Conservation (phyloP, 2,329 filamentous ascomycete genomes). For the Rachicladosporium sp. region DNA sequence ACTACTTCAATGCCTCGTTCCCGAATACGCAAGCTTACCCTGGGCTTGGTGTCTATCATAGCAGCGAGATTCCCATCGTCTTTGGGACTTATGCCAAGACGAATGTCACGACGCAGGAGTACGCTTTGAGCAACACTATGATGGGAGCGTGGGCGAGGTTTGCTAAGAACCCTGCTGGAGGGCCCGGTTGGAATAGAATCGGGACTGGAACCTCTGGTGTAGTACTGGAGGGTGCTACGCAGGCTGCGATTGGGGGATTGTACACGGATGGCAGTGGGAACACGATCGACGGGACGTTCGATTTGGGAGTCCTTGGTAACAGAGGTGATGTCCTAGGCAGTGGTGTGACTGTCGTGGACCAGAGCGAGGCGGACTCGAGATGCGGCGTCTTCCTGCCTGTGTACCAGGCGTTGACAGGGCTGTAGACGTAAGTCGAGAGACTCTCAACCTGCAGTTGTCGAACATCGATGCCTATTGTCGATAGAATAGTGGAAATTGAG, state of each 20-base stretch:
- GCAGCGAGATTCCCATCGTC: constrained; percentile 18
- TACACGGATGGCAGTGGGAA: neutral
- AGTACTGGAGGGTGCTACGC: neutral
- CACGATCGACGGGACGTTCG: neutral
- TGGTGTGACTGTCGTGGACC: neutral
- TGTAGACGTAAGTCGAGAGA: too few relatives aligned
- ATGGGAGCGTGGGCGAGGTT: constrained; percentile 12
- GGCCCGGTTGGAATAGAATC: constrained; percentile 15
- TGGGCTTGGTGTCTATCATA: constrained; percentile 21
- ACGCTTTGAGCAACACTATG: constrained; percentile 12
- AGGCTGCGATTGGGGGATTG: neutral
- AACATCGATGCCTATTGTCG: too few relatives aligned
- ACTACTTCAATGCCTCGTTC: constrained; percentile 19
- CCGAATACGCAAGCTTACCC: constrained; percentile 14
- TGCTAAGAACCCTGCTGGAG: constrained; percentile 10
- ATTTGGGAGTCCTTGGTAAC: neutral
- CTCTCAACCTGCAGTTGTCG: too few relatives aligned
- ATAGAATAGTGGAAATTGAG: too few relatives aligned
- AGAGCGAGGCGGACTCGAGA: neutral
- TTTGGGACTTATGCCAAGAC: constrained; percentile 12
- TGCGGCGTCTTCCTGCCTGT: neutral
- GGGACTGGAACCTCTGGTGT: constrained; percentile 5
- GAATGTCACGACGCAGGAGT: constrained; percentile 8
- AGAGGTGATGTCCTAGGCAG: neutral
- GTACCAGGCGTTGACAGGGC: neutral